Conservation (phyloP, 306 rosid genomes). For the Pyrus betulifolia region DNA sequence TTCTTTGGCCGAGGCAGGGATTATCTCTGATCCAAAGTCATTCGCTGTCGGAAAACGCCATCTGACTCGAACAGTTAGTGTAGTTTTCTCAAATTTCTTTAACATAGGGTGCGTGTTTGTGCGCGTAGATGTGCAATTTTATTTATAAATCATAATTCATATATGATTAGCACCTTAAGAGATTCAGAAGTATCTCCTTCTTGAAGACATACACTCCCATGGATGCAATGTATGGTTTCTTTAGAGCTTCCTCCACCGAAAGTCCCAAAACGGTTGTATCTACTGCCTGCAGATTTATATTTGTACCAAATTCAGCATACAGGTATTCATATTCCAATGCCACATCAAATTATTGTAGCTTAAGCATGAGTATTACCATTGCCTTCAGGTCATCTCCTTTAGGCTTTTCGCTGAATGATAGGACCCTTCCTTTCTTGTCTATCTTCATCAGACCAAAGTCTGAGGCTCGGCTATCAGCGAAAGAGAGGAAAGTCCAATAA, state of each 20-base stretch:
- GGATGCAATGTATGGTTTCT: constrained; percentile 94
- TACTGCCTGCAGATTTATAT: constrained; percentile 42
- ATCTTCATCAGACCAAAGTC: constrained; percentile 98
- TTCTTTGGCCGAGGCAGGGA: constrained; percentile 89
- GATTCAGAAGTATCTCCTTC: constrained; percentile 91
- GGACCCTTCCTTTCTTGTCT: constrained; percentile 60
- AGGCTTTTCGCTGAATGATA: constrained; percentile 80
- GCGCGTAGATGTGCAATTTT: neutral
- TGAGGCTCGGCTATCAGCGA: constrained; percentile 78
- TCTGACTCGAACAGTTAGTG: constrained; percentile 37
- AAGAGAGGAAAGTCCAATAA: constrained; percentile 18
- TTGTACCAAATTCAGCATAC: constrained; percentile 20
- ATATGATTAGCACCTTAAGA: constrained; percentile 51
- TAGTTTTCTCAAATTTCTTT: neutral
- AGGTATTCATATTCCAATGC: constrained; percentile 10
- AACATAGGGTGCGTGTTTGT: neutral
- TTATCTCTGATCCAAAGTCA: constrained; percentile 97
- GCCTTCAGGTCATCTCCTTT: constrained; percentile 66
- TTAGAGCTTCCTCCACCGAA: constrained; percentile 60
- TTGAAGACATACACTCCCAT: constrained; percentile 97
- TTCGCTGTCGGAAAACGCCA: constrained; percentile 98
- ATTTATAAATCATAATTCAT: neutral
- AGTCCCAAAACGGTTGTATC: constrained; percentile 94
- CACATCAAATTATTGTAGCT: neutral
- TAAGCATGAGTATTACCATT: constrained; percentile 54